Evolutionary conservation across 306 rosid species (phyloP).

Genomic region (Pterocarpus macrocarpus): DNA sequence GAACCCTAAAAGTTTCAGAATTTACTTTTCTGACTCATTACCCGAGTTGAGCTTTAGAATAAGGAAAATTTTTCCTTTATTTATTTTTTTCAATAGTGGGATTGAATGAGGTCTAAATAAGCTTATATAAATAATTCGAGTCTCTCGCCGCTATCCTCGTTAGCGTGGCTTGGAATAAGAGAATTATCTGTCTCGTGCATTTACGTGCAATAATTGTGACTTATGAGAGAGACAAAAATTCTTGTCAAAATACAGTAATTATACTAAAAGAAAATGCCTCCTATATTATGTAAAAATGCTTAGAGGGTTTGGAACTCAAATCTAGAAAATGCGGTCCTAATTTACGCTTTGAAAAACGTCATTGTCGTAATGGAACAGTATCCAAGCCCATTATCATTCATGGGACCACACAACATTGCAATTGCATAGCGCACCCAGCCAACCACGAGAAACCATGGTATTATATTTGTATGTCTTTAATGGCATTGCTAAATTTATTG

Average conservation of each 20-base stretch:
- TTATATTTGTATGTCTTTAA: no score
- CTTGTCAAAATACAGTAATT: neutral
- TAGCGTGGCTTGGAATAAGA: no score
- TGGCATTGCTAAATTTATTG: no score
- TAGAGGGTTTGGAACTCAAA: no score
- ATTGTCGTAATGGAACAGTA: constrained; percentile 13
- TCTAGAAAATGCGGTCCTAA: neutral
- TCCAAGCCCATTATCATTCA: constrained; percentile 9
- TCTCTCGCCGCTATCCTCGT: no score
- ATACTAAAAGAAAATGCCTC: neutral
- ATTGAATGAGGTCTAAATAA: no score
- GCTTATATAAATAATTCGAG: no score
- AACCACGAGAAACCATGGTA: no score
- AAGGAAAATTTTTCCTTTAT: neutral
- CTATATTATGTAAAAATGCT: neutral
- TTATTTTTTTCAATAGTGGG: no score
- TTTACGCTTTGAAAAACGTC: neutral
- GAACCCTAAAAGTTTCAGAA: no score
- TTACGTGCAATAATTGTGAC: neutral
- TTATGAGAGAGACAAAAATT: neutral
- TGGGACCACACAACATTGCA: constrained; percentile 12
- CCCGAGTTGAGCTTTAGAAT: constrained; percentile 12
- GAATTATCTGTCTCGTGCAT: neutral
- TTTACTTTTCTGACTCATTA: no score
- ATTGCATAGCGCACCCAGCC: neutral